These are phyloP conservation scores for Hortaea werneckii DNA, from an alignment of 2,329 filamentous ascomycete species.

Conservation along the genomic window DNA sequence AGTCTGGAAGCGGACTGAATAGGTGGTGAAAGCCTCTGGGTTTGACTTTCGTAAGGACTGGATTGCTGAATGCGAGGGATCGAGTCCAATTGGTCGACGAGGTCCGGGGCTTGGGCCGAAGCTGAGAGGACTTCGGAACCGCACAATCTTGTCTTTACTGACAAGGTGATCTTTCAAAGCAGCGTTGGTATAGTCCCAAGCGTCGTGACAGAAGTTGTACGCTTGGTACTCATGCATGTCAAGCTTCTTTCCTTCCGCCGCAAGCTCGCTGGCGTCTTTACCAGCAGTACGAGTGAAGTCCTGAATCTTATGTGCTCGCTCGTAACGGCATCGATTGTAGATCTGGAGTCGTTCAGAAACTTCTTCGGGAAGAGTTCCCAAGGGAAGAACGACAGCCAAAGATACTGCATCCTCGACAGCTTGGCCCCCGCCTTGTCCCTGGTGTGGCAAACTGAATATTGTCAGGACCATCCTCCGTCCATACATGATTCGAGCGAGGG, in stretches of 20 bases:
- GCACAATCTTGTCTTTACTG: constrained; percentile 28
- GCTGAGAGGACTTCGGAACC: constrained; percentile 33
- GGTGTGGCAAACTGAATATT: constrained; percentile 27
- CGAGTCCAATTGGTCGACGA: constrained; percentile 18
- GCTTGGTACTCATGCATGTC: constrained; percentile 15
- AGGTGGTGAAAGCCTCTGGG: constrained; percentile 26
- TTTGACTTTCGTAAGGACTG: constrained; percentile 7
- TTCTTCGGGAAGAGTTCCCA: constrained; percentile 34
- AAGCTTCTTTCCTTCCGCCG: constrained; percentile 11
- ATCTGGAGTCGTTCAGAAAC: constrained; percentile 47
- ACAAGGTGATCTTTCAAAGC: constrained; percentile 42
- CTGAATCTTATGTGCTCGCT: constrained; percentile 49
- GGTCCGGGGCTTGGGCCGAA: constrained; percentile 33
- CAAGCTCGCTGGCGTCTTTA: constrained; percentile 16
- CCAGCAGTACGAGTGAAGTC: constrained; percentile 46
- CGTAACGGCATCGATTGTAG: constrained; percentile 47
- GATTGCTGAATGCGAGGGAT: constrained; percentile 1
- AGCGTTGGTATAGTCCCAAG: constrained; percentile 45
- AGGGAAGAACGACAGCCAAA: constrained; percentile 46
- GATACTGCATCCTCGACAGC: constrained; percentile 59
- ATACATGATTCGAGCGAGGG: constrained; percentile 26
- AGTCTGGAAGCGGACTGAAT: constrained; percentile 31
- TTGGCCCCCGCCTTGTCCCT: constrained; percentile 51
- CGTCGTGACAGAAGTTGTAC: constrained; percentile 35
- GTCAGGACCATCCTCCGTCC: too few relatives aligned